Evolutionary conservation across 305 asterid species (phyloP).

Genomic region (Euphrasia arctica): DNA sequence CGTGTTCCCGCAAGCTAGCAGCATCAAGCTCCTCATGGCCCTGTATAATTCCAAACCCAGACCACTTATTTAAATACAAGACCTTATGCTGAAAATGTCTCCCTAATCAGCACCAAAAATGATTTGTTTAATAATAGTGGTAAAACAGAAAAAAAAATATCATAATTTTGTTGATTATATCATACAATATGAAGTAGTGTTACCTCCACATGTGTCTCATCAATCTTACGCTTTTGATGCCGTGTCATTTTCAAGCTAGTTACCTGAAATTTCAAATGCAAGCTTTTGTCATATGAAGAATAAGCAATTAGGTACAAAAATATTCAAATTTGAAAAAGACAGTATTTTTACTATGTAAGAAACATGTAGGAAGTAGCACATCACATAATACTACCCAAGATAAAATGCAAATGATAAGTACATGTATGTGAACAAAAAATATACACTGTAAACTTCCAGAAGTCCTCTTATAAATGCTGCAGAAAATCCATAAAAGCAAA

Average conservation of each 20-base stretch:
- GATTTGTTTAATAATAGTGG: not conserved
- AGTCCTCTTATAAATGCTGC: not conserved
- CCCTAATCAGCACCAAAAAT: constrained; percentile 4
- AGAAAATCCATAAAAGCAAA: too few relatives aligned
- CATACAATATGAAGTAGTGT: constrained; percentile 11
- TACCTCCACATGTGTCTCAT: constrained; percentile 96
- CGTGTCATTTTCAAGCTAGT: constrained; percentile 99
- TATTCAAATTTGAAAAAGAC: not conserved
- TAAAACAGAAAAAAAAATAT: constrained; percentile 5
- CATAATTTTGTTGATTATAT: constrained; percentile 17
- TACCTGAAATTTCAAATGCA: constrained; percentile 50
- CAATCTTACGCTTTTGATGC: constrained; percentile 97
- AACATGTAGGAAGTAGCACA: constrained; percentile 7
- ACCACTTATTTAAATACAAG: constrained; percentile 7
- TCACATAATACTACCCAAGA: not conserved
- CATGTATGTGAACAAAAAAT: constrained; percentile 9
- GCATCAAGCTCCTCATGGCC: constrained; percentile 99
- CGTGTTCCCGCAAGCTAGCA: constrained; percentile 98
- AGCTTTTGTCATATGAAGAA: constrained; percentile 29
- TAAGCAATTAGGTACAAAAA: constrained; percentile 7
- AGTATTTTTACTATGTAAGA: not conserved
- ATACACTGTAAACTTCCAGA: constrained; percentile 6
- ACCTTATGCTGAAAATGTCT: not conserved
- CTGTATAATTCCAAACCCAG: constrained; percentile 36
- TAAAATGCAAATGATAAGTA: not conserved